Conservation (phyloP, 148 eudicot genomes). For the Polygonum aviculare region DNA sequence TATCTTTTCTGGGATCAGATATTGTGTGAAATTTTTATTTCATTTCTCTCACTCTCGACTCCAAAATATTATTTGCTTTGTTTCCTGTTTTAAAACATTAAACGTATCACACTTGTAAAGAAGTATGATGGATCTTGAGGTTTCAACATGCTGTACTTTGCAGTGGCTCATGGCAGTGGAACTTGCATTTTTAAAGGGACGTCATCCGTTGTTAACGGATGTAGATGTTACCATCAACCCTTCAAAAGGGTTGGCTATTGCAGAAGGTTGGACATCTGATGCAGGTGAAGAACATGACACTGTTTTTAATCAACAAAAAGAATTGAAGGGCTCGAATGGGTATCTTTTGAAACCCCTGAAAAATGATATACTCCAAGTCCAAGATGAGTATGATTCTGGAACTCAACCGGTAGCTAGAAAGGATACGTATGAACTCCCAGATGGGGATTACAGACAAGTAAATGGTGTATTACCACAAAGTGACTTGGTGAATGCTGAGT, state of each 20-base stretch:
- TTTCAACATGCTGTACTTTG: slow-evolving; percentile 12
- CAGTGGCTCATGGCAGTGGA: slow-evolving; percentile 99
- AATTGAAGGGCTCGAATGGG: slow-evolving; percentile 22
- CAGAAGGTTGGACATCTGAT: slow-evolving; percentile 34
- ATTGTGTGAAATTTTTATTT: not conserved
- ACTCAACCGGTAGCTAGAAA: not conserved
- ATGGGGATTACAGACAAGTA: slow-evolving; percentile 18
- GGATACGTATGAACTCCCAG: slow-evolving; percentile 13
- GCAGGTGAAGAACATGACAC: slow-evolving; percentile 22
- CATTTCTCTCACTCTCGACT: not conserved
- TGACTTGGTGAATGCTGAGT: slow-evolving; percentile 28
- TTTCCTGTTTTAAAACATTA: not conserved
- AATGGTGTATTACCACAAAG: slow-evolving; percentile 16
- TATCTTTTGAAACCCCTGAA: slow-evolving; percentile 17
- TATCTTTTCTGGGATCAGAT: not conserved
- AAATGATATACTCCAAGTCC: slow-evolving; percentile 20
- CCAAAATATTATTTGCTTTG: not conserved
- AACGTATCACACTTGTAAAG: not conserved
- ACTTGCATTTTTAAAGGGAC: slow-evolving; percentile 91
- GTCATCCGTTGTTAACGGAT: slow-evolving; percentile 85
- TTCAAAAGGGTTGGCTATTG: slow-evolving; percentile 44
- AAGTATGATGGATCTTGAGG: not conserved
- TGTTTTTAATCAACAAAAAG: slow-evolving; percentile 18
- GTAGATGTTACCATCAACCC: slow-evolving; percentile 73
- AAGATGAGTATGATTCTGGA: slow-evolving; percentile 23